Evolutionary conservation across 768 basidiomycete species (phyloP).

Genomic region (Rhizopogon vulgaris): DNA sequence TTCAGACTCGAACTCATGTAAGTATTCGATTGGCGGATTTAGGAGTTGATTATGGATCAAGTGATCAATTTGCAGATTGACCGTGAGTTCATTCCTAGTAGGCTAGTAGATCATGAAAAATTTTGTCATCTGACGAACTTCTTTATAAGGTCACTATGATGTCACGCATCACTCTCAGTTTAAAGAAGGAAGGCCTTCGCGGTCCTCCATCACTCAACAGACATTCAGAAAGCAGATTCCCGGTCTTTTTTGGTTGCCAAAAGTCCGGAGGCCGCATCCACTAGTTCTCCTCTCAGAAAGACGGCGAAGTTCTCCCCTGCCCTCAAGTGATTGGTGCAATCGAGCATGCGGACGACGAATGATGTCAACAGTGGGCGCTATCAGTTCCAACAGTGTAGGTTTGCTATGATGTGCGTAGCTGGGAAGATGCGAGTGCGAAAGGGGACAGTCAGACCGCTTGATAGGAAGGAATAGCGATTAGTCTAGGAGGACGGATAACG

Average conservation of each 20-base stretch:
- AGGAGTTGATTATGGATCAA: neutral
- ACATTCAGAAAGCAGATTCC: neutral
- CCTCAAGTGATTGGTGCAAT: neutral
- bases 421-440: too few relatives aligned
- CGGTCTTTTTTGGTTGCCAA: neutral
- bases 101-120: neutral
- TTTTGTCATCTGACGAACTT: neutral
- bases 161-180: conserved; percentile 60
- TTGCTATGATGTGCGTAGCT: too few relatives aligned
- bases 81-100: neutral
- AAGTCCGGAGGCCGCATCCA: neutral
- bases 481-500: too few relatives aligned
- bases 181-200: conserved; percentile 33
- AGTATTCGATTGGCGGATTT: neutral
- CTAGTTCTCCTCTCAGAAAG: neutral
- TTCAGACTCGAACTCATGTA: neutral
- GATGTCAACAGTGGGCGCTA: too few relatives aligned
- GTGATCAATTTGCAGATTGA: neutral
- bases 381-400: neutral
- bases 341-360: neutral
- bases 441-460: too few relatives aligned
- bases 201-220: neutral
- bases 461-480: too few relatives aligned
- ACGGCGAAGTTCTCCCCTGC: neutral
- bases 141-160: conserved; percentile 52